Conservation (phyloP, 257 asterid genomes). For the Prunella vulgaris region DNA sequence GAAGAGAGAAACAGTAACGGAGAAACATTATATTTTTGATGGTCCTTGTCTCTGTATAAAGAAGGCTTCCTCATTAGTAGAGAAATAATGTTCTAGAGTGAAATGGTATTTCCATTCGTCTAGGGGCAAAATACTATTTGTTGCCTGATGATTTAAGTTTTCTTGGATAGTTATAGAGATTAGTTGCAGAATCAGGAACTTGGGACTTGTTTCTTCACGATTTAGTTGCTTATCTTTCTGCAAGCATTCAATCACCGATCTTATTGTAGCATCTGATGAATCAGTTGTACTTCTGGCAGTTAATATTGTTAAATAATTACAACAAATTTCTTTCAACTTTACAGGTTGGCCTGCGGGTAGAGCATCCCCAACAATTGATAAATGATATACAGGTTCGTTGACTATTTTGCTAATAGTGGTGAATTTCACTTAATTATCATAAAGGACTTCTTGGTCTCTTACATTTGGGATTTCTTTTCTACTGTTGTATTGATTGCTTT, state of each 20-base stretch:
- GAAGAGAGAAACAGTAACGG: too few species aligned
- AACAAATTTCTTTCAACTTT: conserved; percentile 1
- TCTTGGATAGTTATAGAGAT: background rate
- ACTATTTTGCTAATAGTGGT: background rate
- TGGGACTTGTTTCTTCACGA: background rate
- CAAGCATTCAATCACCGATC: background rate
- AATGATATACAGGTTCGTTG: conserved; percentile 73
- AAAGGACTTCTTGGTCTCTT: background rate
- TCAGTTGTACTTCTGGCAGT: background rate
- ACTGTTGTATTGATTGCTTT: background rate
- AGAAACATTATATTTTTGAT: too few species aligned
- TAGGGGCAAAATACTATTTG: background rate
- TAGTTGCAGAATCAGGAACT: background rate
- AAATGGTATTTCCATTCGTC: background rate
- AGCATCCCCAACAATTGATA: conserved; percentile 92
- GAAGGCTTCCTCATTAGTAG: background rate
- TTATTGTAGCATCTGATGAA: background rate
- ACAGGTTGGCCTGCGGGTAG: conserved; percentile 90
- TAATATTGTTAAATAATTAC: conserved; percentile 8
- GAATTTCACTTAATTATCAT: background rate
- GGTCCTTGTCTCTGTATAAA: background rate
- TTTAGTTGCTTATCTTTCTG: conserved; percentile 10
- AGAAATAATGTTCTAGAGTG: background rate
- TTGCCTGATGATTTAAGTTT: background rate
- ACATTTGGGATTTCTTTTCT: background rate